These are phyloP conservation scores for Chalciporus chontae DNA, from an alignment of 768 basidiomycete genomes.

Conservation along the genomic window DNA sequence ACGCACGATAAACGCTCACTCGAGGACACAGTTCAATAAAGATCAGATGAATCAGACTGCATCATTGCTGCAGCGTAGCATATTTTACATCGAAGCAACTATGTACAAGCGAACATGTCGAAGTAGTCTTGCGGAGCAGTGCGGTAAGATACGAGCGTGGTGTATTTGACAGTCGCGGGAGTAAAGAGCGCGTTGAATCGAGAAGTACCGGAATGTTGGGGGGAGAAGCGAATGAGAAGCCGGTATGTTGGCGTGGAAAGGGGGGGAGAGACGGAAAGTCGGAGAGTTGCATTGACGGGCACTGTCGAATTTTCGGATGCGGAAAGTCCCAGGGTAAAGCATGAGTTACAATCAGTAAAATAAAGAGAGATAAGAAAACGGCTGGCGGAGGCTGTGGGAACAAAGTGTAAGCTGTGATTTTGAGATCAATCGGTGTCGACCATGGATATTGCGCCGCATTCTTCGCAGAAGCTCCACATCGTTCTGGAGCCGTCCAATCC, in stretches of 20 bases:
- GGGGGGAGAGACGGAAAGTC: constrained; percentile 5
- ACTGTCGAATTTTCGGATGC: constrained; percentile 24
- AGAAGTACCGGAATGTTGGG: constrained; percentile 15
- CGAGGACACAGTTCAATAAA: too few relatives aligned
- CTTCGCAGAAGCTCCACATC: constrained; percentile 88
- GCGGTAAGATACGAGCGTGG: constrained; percentile 14
- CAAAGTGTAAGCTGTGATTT: neutral
- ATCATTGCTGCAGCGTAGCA: constrained; percentile 8
- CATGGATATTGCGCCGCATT: constrained; percentile 88
- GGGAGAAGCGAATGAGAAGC: constrained; percentile 7
- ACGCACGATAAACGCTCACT: neutral
- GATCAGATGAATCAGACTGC: neutral
- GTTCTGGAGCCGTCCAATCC: constrained; percentile 63
- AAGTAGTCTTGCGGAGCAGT: constrained; percentile 21
- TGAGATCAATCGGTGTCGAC: constrained; percentile 61
- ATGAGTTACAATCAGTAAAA: constrained; percentile 31
- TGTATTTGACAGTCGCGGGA: constrained; percentile 16
- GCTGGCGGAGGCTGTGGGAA: constrained; percentile 8
- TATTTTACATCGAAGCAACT: constrained; percentile 29
- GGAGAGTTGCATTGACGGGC: constrained; percentile 23
- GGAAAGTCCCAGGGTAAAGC: constrained; percentile 18
- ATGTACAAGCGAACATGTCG: constrained; percentile 29
- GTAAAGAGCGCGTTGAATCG: constrained; percentile 23
- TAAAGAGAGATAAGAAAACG: constrained; percentile 27
- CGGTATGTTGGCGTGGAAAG: constrained; percentile 12